Percentiles rank a stretch among this genome's conserved stretches.
phyloP scores from a whole-genome alignment of 1,139 yeast species.

The Yarrowia galli region DNA sequence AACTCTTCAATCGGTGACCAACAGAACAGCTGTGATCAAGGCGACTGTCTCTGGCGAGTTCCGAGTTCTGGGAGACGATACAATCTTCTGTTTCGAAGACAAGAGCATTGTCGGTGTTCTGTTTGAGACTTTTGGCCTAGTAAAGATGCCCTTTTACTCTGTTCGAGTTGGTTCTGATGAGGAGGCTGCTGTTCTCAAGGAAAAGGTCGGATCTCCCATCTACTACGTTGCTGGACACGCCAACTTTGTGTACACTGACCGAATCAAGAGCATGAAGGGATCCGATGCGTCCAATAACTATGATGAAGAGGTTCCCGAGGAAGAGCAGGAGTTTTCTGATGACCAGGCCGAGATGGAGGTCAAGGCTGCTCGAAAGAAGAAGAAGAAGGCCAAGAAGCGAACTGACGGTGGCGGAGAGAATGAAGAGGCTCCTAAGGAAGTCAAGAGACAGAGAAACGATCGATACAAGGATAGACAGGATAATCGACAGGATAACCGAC shows the following conservation, averaged over 20 bases:
- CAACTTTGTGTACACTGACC: slow-evolving; percentile 76
- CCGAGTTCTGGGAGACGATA: slow-evolving; percentile 79
- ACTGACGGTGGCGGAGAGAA: slow-evolving; percentile 27
- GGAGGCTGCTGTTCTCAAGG: slow-evolving; percentile 57
- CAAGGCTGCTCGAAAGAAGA: slow-evolving; percentile 64
- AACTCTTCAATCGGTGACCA: slow-evolving; percentile 71
- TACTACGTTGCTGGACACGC: slow-evolving; percentile 84
- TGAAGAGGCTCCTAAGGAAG: slow-evolving; percentile 31
- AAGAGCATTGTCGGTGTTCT: slow-evolving; percentile 78
- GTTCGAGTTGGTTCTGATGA: slow-evolving; percentile 68
- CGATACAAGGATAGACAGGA: slow-evolving; percentile 40
- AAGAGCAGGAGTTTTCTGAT: slow-evolving; percentile 93
- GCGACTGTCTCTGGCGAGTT: slow-evolving; percentile 87
- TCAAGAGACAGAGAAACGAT: slow-evolving; percentile 40
- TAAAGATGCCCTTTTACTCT: slow-evolving; percentile 83
- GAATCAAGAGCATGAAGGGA: slow-evolving; percentile 74
- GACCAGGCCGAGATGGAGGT: slow-evolving; percentile 78
- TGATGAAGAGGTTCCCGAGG: slow-evolving; percentile 92
- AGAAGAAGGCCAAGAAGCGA: slow-evolving; percentile 48
- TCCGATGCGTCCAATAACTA: slow-evolving; percentile 94
- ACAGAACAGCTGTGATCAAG: slow-evolving; percentile 71
- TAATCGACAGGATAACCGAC: background rate
- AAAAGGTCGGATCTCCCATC: slow-evolving; percentile 63
- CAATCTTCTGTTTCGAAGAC: slow-evolving; percentile 80
- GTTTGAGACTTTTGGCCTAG: slow-evolving; percentile 89